Base-by-base conservation (phyloP, 2,329 filamentous ascomycete species). In the Beauveria varroae region DNA sequence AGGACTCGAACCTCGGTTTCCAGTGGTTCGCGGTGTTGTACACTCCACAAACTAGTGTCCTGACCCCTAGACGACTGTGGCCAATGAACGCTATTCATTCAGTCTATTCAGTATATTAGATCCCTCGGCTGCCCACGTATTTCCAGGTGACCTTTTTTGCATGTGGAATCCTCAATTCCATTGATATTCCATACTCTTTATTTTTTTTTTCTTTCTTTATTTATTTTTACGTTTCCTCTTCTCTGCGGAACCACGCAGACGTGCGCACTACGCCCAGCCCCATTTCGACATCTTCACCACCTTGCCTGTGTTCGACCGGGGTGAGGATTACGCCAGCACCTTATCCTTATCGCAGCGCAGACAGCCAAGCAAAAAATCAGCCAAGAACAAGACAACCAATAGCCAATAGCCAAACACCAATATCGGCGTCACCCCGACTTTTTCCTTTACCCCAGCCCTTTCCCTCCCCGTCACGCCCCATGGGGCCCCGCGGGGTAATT, bases 401-500 rank as follows among this genome's bases (percentile, higher is more conserved):
- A 24, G 26, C 28, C 30, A 34, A 34, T 34, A 14, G 34, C 41
- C 12, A 55, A 55, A 8, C 22, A 28, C 54, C 54, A 47, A 55
- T 43, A 14, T 37, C n/a, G 30, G 8, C 24, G 7, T 20, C 22
- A 9, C 40, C 47, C 54, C 43, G 54, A 57, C 5, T 28, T 43
- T 9, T 26, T 26, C 56, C 34, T 28, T 34, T 34, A 1, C 18
- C 44, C 55, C 16, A 24, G 34, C 7, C 51, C 14, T 37, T 37
- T 16, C 10, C 12, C 34, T 14, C 34, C 43, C 28, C 14, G 41
- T 34, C 41, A 26, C n/a, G 41, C 44, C 55, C 44, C 55, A 50
- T 57, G 55, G 55, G 55, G 44, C 55, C 55, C 55, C 44, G 55
- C 44, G 44, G 55, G 55, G 55, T 57, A 57, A 37, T 46, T 30